Conservation (phyloP, 1,284 basidiomycete genomes). For the Gomphus sp. region DNA sequence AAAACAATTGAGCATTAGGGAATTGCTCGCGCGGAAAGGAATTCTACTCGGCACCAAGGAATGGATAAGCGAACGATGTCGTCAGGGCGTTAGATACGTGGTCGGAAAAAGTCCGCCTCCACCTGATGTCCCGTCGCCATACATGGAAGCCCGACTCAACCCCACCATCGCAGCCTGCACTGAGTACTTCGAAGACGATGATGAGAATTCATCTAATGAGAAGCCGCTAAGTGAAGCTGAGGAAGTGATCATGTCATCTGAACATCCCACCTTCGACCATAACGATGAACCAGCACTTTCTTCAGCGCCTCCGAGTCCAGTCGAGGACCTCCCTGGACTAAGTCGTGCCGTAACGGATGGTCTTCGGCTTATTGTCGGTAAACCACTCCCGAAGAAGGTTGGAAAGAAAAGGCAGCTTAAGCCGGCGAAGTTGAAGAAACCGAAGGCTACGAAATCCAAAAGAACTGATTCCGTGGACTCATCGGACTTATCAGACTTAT, state of each 20-base stretch:
- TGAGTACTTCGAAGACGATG: neutral
- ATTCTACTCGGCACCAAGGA: neutral
- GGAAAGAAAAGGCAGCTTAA: neutral
- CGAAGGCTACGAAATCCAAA: neutral
- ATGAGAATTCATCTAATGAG: no score
- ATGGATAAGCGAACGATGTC: slow-evolving; percentile 2
- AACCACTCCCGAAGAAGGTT: neutral
- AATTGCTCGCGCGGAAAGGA: slow-evolving; percentile 3
- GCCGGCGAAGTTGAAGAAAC: neutral
- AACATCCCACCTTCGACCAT: no score
- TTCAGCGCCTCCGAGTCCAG: neutral
- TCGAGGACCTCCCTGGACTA: neutral
- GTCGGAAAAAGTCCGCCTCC: slow-evolving; percentile 4
- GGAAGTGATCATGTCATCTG: no score
- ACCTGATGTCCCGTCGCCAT: neutral
- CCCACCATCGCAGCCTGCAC: neutral
- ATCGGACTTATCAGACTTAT: neutral
- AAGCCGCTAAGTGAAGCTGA: no score
- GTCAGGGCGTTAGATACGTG: slow-evolving; percentile 3
- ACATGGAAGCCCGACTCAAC: neutral
- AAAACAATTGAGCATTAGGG: neutral
- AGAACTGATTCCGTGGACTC: neutral
- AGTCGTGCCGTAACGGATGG: neutral
- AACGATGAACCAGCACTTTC: no score
- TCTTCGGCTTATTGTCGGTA: neutral